Evolutionary conservation across 345 rosid genomes (phyloP), one percentile per base, ranked within the genome.

Genomic region (Linum usitatissimum): DNA sequence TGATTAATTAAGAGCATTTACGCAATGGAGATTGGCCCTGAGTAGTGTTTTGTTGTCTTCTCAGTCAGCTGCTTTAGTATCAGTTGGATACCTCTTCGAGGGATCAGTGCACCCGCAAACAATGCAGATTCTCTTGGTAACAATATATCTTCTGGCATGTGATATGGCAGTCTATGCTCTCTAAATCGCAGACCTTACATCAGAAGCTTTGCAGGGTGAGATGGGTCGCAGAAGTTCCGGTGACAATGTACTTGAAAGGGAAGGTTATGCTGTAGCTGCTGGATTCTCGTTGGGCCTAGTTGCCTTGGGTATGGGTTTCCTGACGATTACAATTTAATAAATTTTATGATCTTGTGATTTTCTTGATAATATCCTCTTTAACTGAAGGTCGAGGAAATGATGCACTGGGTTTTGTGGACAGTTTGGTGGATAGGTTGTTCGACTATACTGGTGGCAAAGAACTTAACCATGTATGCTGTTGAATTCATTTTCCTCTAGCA

Each of bases 241-340:
- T 66, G 99, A 92, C 74, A 92, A 92, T 72, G 99, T 90, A 57
- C 99, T 89, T 78, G 99, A 92, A 78, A 85, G 99, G 80, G 99
- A 92, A 80, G 99, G 96, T 48, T 85, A 92, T 86, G 97, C 95
- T 72, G 91, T 87, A 72, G 84, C 99, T 77, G 97, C 99, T n/a
- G 99, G 99, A 71, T 87, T 89, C 78, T 70, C 99, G 51, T 70
- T 92, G 75, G 99, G 99, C 77, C 96, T 92, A 74, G 94, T 90
- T 65, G 90, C 97, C 58, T 69, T 92, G 78, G 99, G 99, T 92
- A 84, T 60, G 83, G 55, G 57, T 56, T 55, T 34, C 74, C 68
- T 31, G 23, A 31, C 60, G 69, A 54, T 68, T 63, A 39, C 39
- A 61, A 12, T 21, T 23, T 28, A 12, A 58, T 14, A n/a, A 59